These are phyloP conservation scores for Calonectria hongkongensis DNA, from an alignment of 2,329 filamentous ascomycete species.

Conservation along the genomic window DNA sequence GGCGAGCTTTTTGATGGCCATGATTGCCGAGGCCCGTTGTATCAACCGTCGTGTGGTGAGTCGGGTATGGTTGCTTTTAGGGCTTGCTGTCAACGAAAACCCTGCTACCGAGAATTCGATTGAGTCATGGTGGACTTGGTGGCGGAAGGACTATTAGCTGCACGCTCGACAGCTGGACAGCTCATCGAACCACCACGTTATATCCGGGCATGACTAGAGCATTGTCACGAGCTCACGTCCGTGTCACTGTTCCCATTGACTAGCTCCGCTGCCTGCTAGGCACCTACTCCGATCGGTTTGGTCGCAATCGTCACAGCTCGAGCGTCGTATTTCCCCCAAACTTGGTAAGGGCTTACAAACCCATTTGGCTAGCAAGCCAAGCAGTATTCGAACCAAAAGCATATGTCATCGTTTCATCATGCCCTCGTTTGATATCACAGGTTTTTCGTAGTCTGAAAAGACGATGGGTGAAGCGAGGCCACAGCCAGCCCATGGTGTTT, in stretches of 20 bases:
- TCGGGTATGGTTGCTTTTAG: constrained; percentile 14
- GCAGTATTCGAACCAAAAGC: too few species aligned
- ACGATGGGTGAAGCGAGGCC: too few species aligned
- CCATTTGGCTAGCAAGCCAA: neutral
- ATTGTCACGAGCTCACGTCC: constrained; percentile 23
- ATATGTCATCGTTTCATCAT: neutral
- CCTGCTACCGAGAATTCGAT: constrained; percentile 5
- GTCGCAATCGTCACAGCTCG: constrained; percentile 15
- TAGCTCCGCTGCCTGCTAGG: constrained; percentile 20
- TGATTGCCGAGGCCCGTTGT: constrained; percentile 26
- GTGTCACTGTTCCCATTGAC: constrained; percentile 18
- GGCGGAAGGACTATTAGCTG: constrained; percentile 20
- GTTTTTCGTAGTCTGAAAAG: too few species aligned
- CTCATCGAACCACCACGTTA: constrained; percentile 24
- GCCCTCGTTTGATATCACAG: neutral
- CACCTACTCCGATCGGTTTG: constrained; percentile 18
- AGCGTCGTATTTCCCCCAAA: constrained; percentile 8
- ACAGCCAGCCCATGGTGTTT: neutral
- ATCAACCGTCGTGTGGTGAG: constrained; percentile 10
- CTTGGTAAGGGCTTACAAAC: constrained; percentile 25
- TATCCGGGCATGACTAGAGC: constrained; percentile 13
- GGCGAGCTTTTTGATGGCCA: constrained; percentile 31
- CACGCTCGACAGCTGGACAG: constrained; percentile 20
- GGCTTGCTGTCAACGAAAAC: constrained; percentile 19
- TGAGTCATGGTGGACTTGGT: constrained; percentile 22